Evolutionary conservation across 345 rosid genomes (phyloP).

Genomic region (Lumnitzera littorea): DNA sequence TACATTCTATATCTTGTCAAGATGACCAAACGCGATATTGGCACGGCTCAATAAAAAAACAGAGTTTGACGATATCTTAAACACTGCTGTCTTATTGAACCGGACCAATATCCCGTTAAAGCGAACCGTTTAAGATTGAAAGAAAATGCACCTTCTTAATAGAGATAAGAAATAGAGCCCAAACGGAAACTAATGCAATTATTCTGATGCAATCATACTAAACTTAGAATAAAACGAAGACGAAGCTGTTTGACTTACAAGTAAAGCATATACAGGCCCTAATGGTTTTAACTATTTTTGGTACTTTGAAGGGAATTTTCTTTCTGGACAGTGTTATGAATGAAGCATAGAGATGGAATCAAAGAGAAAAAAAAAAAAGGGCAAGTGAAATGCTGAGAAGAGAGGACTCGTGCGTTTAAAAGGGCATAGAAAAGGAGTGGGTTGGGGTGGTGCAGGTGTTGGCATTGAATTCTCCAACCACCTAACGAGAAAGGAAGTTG

Average conservation of each 20-base stretch:
- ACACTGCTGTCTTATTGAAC: conserved; percentile 56
- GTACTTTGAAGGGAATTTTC: not conserved
- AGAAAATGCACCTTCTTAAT: not conserved
- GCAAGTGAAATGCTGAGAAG: not conserved
- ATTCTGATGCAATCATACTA: too few species aligned
- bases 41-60: conserved; percentile 64
- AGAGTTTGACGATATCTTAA: conserved; percentile 19
- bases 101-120: conserved; percentile 54
- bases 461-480: conserved; percentile 34
- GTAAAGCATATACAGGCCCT: too few species aligned
- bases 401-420: conserved; percentile 7
- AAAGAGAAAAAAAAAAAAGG: not conserved
- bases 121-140: not conserved
- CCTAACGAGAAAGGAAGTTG: conserved; percentile 35
- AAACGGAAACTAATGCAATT: too few species aligned
- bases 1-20: too few species aligned
- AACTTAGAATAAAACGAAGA: too few species aligned
- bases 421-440: conserved; percentile 1
- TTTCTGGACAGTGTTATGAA: not conserved
- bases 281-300: too few species aligned
- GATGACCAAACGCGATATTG: conserved; percentile 41
- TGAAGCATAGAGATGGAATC: not conserved
- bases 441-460: conserved; percentile 2
- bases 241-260: too few species aligned
- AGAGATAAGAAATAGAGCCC: too few species aligned